Percentiles rank a stretch among this genome's conserved stretches.
Conservation (phyloP, 805 yeast genomes). For the Wickerhamomyces rabaulensis region DNA sequence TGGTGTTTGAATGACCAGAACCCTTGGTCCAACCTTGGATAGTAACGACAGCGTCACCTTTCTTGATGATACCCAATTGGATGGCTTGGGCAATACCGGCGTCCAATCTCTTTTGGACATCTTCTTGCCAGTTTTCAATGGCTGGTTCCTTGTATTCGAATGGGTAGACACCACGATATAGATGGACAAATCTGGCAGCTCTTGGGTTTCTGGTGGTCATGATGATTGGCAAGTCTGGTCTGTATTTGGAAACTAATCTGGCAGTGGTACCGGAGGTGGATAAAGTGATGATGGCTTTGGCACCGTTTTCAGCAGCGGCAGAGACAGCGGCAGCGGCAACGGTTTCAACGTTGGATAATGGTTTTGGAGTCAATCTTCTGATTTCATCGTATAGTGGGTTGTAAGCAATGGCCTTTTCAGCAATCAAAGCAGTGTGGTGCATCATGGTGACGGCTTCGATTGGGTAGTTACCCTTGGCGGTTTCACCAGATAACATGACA, state of each 20-base stretch:
- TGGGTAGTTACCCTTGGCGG: conserved; percentile 99
- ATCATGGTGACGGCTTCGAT: conserved; percentile 96
- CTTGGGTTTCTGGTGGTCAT: conserved; percentile 95
- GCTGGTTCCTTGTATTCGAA: conserved; percentile 66
- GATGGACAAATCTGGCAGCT: conserved; percentile 93
- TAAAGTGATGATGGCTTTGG: conserved; percentile 94
- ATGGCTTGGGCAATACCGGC: conserved; percentile 90
- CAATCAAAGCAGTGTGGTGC: conserved; percentile 95
- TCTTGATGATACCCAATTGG: conserved; percentile 75
- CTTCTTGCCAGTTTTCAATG: conserved; percentile 84
- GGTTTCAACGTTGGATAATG: conserved; percentile 92
- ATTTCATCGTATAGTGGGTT: conserved; percentile 79
- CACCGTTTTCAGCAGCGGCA: conserved; percentile 92
- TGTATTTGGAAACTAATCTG: conserved; percentile 93
- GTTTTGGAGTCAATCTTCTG: conserved; percentile 78
- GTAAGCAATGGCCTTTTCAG: conserved; percentile 96
- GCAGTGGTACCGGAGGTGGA: conserved; percentile 95
- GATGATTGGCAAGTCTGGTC: conserved; percentile 95
- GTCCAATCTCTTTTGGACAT: conserved; percentile 90
- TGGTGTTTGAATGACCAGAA: conserved; percentile 97
- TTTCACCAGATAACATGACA: conserved; percentile 99
- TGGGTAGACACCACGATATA: conserved; percentile 98
- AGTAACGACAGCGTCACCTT: conserved; percentile 87
- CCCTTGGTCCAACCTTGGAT: conserved; percentile 99
- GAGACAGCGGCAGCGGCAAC: conserved; percentile 96